Conservation (phyloP, 2,329 filamentous ascomycete species). For the Sphaerulina vaccinii region DNA sequence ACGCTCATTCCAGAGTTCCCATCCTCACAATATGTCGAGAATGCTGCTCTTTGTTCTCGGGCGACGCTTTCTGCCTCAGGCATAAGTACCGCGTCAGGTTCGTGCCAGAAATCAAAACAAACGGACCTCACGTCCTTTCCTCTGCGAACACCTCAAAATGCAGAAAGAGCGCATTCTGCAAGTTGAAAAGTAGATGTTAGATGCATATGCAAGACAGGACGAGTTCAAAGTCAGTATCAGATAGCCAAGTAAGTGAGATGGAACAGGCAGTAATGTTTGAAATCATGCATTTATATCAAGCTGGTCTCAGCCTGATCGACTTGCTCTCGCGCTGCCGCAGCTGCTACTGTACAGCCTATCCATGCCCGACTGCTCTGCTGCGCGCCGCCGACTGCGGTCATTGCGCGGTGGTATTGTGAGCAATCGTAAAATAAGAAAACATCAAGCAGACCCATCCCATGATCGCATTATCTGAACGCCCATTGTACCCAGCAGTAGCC, state of each 20-base stretch:
- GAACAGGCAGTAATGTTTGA: conserved; percentile 24
- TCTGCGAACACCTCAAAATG: neutral
- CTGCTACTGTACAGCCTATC: conserved; percentile 38
- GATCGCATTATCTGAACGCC: conserved; percentile 52
- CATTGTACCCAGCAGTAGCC: conserved; percentile 14
- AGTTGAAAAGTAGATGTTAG: neutral
- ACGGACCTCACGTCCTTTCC: conserved; percentile 10
- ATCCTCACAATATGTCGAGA: no score
- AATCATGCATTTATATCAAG: conserved; percentile 39
- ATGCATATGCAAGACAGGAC: neutral
- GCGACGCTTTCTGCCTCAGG: conserved; percentile 6
- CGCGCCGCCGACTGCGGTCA: conserved; percentile 24
- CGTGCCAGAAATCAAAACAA: conserved; percentile 15
- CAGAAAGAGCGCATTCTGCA: neutral
- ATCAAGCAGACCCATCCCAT: conserved; percentile 45
- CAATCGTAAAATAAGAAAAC: conserved; percentile 29
- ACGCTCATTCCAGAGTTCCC: no score
- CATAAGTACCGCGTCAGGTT: conserved; percentile 5
- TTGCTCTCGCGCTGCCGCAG: conserved; percentile 31
- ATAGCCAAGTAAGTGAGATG: conserved; percentile 5
- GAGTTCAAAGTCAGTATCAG: conserved; percentile 4
- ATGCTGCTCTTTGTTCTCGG: neutral
- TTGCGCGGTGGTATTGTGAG: conserved; percentile 34
- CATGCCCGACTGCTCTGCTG: conserved; percentile 26
- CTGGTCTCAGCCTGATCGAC: conserved; percentile 23